Percentiles rank a stretch among this genome's conserved stretches.
phyloP scores from a whole-genome alignment of 495 filamentous ascomycete genomes.

The Aspergillus funiculosus region DNA sequence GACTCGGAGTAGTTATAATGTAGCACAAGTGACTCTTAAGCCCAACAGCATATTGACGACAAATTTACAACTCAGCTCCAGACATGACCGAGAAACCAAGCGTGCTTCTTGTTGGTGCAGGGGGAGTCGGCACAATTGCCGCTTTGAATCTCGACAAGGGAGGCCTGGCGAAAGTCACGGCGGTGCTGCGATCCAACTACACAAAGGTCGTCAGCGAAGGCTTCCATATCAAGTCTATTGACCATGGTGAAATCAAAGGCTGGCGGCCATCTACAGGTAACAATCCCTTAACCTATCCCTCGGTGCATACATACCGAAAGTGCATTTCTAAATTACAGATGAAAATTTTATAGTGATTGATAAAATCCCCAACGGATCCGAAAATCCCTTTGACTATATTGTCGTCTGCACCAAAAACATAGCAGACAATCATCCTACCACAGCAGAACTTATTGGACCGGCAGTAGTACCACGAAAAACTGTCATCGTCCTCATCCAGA shows the following conservation, averaged over 20 bases:
- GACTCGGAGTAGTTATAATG: no score
- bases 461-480: constrained; percentile 44
- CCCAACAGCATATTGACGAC: no score
- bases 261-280: constrained; percentile 23
- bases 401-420: constrained; percentile 40
- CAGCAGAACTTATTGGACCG: constrained; percentile 42
- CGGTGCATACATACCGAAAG: no score
- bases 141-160: constrained; percentile 42
- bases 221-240: constrained; percentile 44
- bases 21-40: no score
- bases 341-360: no score
- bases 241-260: constrained; percentile 23
- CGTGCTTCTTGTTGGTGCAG: constrained; percentile 44
- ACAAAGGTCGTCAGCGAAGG: constrained; percentile 39
- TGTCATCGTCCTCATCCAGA: constrained; percentile 53
- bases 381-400: constrained; percentile 47
- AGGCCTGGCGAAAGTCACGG: constrained; percentile 35
- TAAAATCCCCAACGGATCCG: no score
- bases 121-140: constrained; percentile 48
- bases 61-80: no score
- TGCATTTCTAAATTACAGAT: no score
- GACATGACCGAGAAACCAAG: no score
- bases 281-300: background rate
- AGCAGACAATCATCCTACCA: constrained; percentile 37
- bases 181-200: constrained; percentile 54